Base-by-base conservation (phyloP, 2,329 filamentous ascomycete species). In the Penicillium vulpinum region DNA sequence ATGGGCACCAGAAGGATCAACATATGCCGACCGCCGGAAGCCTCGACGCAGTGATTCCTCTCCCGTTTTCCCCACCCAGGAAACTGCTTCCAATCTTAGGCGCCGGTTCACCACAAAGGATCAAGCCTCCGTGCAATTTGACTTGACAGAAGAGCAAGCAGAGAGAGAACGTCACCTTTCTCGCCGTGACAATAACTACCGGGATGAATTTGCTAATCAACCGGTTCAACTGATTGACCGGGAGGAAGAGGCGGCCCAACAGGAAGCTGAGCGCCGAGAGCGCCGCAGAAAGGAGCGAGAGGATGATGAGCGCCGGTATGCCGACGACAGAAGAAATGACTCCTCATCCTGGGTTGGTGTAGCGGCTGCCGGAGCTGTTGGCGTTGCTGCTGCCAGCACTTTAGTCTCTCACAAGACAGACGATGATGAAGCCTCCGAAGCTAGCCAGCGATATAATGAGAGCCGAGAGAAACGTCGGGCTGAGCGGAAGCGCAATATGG, bases 71-170 rank as follows among this genome's bases (percentile, higher is more conserved):
- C 71, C 74, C 8, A 75, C 68, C 1, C 58, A 61, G n/a, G 59
- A 44, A 70, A 72, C 29, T 54, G 46, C 62, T 5, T 62, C 70
- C 9, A 67, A 62, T 10, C 57, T 66, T 9, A 73, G 70, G 45
- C 73, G 73, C 46, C 69, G 71, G 22, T 68, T 67, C 26, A 71
- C 74, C 4, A 52, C 59, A 4, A 75, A 70, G 63, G 75, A 77
- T 21, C 67, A 72, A 54, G 76, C 76, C 9, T 80, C 77, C 57
- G 85, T 87, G 8, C 80, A 81, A 52, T 86, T 86, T 61, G 78
- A 82, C 36, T 66, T 86, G 48, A 85, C 83, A 0, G 75, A 84
- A 45, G 82, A 85, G 65, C 82, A 85, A 69, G 75, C 73, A 35
- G 75, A 79, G 29, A 81, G 79, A 51, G 81, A 83, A 52, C 70